These are phyloP conservation scores for Trypanosoma caninum DNA, from an alignment of 208 protist species.

Conservation along the genomic window DNA sequence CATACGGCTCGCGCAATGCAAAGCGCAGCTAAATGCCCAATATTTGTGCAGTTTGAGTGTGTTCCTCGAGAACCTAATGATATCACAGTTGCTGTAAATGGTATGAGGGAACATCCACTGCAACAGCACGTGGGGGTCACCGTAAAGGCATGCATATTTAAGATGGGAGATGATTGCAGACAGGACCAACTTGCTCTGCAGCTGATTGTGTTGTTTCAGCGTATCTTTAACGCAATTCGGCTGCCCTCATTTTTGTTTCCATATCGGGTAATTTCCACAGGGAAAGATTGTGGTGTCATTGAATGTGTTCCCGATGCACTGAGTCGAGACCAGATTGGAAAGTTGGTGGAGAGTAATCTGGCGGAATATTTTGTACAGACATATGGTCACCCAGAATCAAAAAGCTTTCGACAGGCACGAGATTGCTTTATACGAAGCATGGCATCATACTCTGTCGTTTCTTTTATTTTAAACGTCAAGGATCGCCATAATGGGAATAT, in stretches of 20 bases:
- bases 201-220: constrained; percentile 85
- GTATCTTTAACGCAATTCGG: constrained; percentile 77
- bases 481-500: constrained; percentile 96
- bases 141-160: constrained; percentile 92
- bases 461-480: constrained; percentile 95
- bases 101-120: neutral
- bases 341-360: constrained; percentile 84
- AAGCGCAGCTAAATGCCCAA: constrained; percentile 89
- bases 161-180: constrained; percentile 94
- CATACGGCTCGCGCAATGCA: constrained; percentile 83
- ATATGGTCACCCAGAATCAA: constrained; percentile 83
- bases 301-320: constrained; percentile 87
- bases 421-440: constrained; percentile 91
- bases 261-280: constrained; percentile 91
- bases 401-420: constrained; percentile 79
- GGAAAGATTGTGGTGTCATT: constrained; percentile 87
- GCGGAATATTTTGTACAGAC: constrained; percentile 91
- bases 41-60: constrained; percentile 87
- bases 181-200: constrained; percentile 94
- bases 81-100: constrained; percentile 13
- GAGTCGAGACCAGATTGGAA: constrained; percentile 90
- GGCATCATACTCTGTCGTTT: constrained; percentile 92
- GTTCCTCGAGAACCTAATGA: constrained; percentile 42
- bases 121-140: constrained; percentile 6
- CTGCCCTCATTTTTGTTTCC: constrained; percentile 89